Conservation (phyloP, 495 filamentous ascomycete genomes). For the Penicillium canariense region DNA sequence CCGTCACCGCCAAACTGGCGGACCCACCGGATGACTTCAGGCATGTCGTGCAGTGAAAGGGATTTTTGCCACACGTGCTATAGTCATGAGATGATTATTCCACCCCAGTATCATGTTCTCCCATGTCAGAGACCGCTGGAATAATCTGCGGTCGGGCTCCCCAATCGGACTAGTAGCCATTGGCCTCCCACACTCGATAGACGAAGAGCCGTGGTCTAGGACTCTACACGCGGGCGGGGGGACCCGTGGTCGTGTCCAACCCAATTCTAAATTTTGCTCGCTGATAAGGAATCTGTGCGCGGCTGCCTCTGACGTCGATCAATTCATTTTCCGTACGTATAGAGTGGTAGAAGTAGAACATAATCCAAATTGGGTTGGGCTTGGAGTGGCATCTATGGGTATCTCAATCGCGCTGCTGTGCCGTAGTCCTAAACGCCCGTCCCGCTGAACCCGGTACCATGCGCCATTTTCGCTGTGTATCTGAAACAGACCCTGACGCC, state of each 20-base stretch:
- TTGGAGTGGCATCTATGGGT: constrained; percentile 12
- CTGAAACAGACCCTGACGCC: constrained; percentile 2
- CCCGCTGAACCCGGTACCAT: constrained; percentile 4
- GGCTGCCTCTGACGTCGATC: constrained; percentile 22
- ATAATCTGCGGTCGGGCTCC: neutral
- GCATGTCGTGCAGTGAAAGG: constrained; percentile 18
- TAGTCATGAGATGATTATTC: neutral
- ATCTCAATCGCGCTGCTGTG: constrained; percentile 16
- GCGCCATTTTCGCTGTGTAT: constrained; percentile 16
- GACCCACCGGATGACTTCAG: constrained; percentile 15
- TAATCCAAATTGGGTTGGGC: neutral
- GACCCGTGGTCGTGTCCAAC: constrained; percentile 24
- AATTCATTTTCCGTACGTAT: neutral
- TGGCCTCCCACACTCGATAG: no score
- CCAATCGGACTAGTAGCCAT: neutral
- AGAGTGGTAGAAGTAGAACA: neutral
- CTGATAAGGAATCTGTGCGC: constrained; percentile 11
- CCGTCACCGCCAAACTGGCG: constrained; percentile 20
- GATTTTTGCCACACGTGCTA: constrained; percentile 7
- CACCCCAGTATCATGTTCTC: no score
- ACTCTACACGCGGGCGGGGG: neutral
- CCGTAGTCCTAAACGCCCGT: constrained; percentile 10
- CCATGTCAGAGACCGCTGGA: no score
- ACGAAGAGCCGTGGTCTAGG: neutral
- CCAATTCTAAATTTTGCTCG: constrained; percentile 11